A percentile compares a stretch with the other conserved stretches of the same genome.
Conservation (phyloP, 306 rosid genomes). For the Cajanus cajan region DNA sequence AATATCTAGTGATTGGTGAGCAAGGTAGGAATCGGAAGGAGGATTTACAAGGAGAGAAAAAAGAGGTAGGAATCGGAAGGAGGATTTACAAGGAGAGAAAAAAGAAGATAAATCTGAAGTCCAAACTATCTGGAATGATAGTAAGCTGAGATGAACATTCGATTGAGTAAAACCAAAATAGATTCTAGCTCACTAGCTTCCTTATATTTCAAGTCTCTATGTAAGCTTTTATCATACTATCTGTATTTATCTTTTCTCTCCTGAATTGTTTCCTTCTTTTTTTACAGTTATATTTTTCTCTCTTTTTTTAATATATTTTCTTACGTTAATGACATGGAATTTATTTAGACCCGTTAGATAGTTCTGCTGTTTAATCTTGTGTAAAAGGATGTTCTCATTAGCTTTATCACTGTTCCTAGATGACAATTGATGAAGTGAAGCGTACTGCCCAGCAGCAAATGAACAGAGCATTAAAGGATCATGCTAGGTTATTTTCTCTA, state of each 20-base stretch:
- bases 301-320: background rate
- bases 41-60: background rate
- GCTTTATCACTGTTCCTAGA: conserved; percentile 53
- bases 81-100: background rate
- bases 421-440: conserved; percentile 86
- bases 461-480: conserved; percentile 87
- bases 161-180: conserved; percentile 10
- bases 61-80: background rate
- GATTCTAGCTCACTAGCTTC: conserved; percentile 4
- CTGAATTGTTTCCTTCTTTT: background rate
- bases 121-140: background rate
- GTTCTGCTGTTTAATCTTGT: conserved; percentile 11
- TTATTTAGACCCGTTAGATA: conserved; percentile 6
- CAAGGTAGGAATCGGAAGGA: background rate
- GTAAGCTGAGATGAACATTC: background rate
- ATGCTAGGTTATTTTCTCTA: conserved; percentile 57
- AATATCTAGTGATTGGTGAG: background rate
- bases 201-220: background rate
- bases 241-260: background rate
- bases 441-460: conserved; percentile 97
- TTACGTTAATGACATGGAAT: background rate
- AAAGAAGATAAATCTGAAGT: background rate
- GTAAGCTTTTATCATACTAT: background rate
- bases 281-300: background rate
- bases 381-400: conserved; percentile 15